These are phyloP conservation scores for Neurospora sp. DNA, from an alignment of 495 filamentous ascomycete species.

Conservation along the genomic window DNA sequence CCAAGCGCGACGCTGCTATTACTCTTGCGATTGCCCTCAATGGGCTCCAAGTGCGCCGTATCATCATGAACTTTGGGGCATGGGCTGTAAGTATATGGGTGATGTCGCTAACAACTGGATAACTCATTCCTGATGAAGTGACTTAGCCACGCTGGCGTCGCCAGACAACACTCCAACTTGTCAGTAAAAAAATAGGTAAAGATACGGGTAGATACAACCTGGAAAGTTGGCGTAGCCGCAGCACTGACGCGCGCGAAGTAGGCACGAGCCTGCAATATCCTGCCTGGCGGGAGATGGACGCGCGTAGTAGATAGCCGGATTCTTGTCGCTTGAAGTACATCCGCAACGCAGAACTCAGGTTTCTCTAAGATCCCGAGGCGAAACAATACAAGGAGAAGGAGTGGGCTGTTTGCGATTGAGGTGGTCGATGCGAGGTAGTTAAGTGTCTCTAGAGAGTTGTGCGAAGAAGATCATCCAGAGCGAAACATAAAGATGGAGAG, in stretches of 20 bases:
- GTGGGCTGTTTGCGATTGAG: background rate
- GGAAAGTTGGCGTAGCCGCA: background rate
- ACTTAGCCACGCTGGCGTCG: background rate
- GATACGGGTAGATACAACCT: background rate
- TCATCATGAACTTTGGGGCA: background rate
- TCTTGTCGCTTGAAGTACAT: background rate
- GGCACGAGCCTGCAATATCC: background rate
- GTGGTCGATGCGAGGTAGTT: background rate
- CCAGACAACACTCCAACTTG: background rate
- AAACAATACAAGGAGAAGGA: background rate
- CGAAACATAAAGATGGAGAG: background rate
- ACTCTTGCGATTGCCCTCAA: background rate
- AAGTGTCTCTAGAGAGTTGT: background rate
- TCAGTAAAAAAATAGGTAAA: background rate
- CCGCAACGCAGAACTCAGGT: background rate
- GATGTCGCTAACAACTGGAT: background rate
- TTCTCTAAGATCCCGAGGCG: background rate
- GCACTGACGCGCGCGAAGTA: background rate
- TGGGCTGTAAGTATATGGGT: background rate
- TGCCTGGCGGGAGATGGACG: background rate
- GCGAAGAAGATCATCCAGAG: background rate
- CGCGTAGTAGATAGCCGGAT: background rate
- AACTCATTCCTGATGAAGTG: background rate
- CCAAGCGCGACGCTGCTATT: background rate
- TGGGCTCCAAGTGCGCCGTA: background rate